phyloP scores from a whole-genome alignment of 345 rosid species.

The Aurinia saxatilis region DNA sequence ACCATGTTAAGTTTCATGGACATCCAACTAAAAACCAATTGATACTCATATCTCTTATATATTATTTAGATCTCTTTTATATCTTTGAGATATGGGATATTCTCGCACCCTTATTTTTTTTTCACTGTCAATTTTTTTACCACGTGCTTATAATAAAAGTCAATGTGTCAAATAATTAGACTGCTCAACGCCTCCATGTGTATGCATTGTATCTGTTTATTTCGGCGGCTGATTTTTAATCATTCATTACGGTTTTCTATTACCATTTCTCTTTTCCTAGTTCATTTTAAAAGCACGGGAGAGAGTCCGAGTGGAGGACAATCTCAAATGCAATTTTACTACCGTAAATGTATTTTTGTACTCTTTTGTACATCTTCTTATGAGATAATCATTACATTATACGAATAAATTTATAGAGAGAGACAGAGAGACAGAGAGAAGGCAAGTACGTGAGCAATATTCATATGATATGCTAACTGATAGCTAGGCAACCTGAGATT shows the following conservation, averaged over 20 bases:
- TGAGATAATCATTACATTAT: neutral
- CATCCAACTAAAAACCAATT: no score
- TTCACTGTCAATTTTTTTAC: neutral
- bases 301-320: neutral
- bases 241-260: no score
- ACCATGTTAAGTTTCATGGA: no score
- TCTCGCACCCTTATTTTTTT: no score
- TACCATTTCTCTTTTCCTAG: neutral
- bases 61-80: no score
- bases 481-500: constrained; percentile 19
- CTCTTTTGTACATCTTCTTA: neutral
- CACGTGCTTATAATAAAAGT: neutral
- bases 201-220: constrained; percentile 16
- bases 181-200: neutral
- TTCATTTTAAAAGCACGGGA: neutral
- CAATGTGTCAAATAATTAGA: constrained; percentile 11
- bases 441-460: neutral
- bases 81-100: no score
- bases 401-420: no score
- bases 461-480: neutral
- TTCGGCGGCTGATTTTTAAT: neutral
- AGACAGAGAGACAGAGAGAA: neutral
- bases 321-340: constrained; percentile 11
- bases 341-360: neutral
- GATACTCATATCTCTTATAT: no score